phyloP scores from a whole-genome alignment of 2,329 filamentous ascomycete genomes.

The Colletotrichum sidae region DNA sequence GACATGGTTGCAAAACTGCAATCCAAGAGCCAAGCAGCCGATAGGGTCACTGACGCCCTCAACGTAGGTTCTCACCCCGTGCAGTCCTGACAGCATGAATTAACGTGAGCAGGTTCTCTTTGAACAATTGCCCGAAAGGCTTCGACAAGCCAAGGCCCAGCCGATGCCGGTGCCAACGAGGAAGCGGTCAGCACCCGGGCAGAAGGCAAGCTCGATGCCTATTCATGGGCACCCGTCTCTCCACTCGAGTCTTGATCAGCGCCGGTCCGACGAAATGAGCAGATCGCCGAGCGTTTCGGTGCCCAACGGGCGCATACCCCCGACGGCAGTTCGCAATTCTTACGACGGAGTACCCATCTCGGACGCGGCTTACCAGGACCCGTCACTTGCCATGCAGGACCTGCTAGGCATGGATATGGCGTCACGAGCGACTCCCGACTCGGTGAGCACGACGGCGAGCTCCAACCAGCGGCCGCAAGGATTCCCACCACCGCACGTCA shows the following conservation, averaged over 20 bases:
- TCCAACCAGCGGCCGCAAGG: slow-evolving; percentile 45
- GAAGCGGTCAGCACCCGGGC: slow-evolving; percentile 67
- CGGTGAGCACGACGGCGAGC: slow-evolving; percentile 54
- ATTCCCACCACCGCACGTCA: slow-evolving; percentile 44
- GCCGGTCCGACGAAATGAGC: slow-evolving; percentile 49
- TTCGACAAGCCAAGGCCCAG: slow-evolving; percentile 64
- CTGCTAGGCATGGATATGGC: slow-evolving; percentile 59
- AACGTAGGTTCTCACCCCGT: slow-evolving; percentile 65
- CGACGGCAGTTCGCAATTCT: slow-evolving; percentile 43
- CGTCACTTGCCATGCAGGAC: slow-evolving; percentile 54
- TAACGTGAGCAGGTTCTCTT: slow-evolving; percentile 74
- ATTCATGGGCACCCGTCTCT: slow-evolving; percentile 44
- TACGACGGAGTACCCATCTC: slow-evolving; percentile 48
- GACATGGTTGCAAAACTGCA: slow-evolving; percentile 84
- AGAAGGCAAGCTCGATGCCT: slow-evolving; percentile 48
- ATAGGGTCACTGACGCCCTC: slow-evolving; percentile 83
- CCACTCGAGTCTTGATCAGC: slow-evolving; percentile 46
- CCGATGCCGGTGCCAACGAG: slow-evolving; percentile 56
- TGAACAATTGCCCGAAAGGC: slow-evolving; percentile 80
- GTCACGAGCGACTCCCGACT: slow-evolving; percentile 56
- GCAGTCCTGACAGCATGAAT: neutral
- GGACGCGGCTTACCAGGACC: slow-evolving; percentile 48
- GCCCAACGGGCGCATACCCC: slow-evolving; percentile 38
- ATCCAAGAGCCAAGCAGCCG: slow-evolving; percentile 87
- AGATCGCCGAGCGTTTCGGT: slow-evolving; percentile 44